These are phyloP conservation scores for Ascoidea asiatica DNA, from an alignment of 805 yeast genomes.

Conservation along the genomic window DNA sequence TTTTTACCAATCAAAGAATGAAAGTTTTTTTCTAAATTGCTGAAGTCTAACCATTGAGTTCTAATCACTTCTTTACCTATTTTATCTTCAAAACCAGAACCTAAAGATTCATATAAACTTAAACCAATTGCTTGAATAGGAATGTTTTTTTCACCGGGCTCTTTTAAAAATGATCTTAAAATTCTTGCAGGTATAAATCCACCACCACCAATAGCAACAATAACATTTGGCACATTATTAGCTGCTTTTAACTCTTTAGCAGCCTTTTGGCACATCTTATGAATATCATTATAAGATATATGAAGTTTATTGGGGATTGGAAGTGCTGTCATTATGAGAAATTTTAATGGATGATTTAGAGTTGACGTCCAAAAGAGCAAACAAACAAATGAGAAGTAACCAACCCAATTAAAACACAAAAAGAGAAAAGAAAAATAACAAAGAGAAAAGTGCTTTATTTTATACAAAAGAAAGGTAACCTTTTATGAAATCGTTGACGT, in stretches of 20 bases:
- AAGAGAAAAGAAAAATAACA: not conserved
- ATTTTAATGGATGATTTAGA: too few species aligned
- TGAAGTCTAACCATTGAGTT: slow-evolving; percentile 85
- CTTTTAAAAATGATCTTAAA: slow-evolving; percentile 47
- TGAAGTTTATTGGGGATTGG: slow-evolving; percentile 30
- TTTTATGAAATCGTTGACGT: too few species aligned
- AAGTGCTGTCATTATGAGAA: not conserved
- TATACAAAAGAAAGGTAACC: too few species aligned
- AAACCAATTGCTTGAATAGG: slow-evolving; percentile 62
- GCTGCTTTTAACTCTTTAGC: slow-evolving; percentile 36
- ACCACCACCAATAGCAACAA: slow-evolving; percentile 63
- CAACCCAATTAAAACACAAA: too few species aligned
- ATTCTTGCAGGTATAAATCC: slow-evolving; percentile 62
- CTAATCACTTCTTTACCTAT: slow-evolving; percentile 75
- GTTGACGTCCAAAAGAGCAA: too few species aligned
- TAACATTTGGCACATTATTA: slow-evolving; percentile 34
- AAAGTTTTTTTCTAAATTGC: slow-evolving; percentile 52
- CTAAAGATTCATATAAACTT: slow-evolving; percentile 47
- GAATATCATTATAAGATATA: slow-evolving; percentile 70
- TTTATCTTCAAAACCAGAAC: slow-evolving; percentile 27
- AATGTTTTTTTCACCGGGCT: slow-evolving; percentile 46
- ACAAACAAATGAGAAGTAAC: too few species aligned
- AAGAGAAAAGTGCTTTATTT: not conserved
- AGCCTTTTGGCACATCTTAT: slow-evolving; percentile 65
- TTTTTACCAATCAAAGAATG: slow-evolving; percentile 73